Evolutionary conservation across 2,329 filamentous ascomycete species (phyloP).

Genomic region (Helotiales sp.): DNA sequence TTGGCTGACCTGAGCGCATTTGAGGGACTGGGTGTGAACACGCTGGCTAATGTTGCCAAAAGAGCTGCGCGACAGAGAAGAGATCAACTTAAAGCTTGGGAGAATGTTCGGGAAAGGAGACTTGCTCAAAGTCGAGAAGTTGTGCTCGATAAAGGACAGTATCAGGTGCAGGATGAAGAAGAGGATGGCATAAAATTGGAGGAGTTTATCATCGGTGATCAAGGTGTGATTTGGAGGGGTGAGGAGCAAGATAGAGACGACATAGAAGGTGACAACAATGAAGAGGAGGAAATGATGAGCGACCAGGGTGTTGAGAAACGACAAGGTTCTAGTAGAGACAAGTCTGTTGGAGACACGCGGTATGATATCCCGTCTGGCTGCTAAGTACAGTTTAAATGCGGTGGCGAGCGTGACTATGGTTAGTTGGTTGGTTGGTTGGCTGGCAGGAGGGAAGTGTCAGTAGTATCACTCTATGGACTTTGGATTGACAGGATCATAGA

Average conservation of each 20-base stretch:
- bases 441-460: too few species aligned
- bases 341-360: too few species aligned
- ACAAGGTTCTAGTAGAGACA: background rate
- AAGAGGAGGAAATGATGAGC: background rate
- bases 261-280: background rate
- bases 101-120: conserved; percentile 17
- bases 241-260: background rate
- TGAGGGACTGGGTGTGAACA: conserved; percentile 42
- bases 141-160: background rate
- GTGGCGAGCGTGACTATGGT: too few species aligned
- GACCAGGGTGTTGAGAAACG: conserved; percentile 1
- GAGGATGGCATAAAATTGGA: background rate
- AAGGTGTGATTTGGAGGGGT: conserved; percentile 1
- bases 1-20: conserved; percentile 54
- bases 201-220: conserved; percentile 9
- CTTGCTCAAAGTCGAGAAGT: background rate
- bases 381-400: too few species aligned
- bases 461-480: too few species aligned
- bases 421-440: too few species aligned
- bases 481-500: too few species aligned
- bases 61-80: conserved; percentile 26
- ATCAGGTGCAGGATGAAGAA: background rate
- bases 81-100: conserved; percentile 19
- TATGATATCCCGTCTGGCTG: too few species aligned
- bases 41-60: conserved; percentile 25